Evolutionary conservation across 208 protist species (phyloP).

Genomic region (Crithidia fasciculata): DNA sequence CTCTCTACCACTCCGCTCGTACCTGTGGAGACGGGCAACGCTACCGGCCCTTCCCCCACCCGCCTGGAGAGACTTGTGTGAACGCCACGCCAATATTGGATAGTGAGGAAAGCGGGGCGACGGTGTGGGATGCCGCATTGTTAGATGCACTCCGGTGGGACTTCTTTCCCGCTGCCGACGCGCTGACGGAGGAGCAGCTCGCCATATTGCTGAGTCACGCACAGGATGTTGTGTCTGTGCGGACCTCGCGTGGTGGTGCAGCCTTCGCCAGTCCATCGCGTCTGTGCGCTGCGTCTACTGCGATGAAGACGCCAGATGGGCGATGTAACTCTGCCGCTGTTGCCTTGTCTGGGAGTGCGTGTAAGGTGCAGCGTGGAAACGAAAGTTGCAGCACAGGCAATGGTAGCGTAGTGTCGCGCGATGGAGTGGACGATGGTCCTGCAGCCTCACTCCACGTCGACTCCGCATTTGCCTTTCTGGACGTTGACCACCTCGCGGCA

Average conservation of each 20-base stretch:
- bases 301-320: too few species aligned
- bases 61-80: too few species aligned
- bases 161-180: slow-evolving; percentile 17
- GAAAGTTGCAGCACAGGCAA: background rate
- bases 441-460: too few species aligned
- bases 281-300: background rate
- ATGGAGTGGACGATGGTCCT: too few species aligned
- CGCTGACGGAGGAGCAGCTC: background rate
- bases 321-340: too few species aligned
- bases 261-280: background rate
- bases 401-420: too few species aligned
- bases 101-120: background rate
- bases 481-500: too few species aligned
- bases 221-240: background rate
- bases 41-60: background rate
- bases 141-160: slow-evolving; percentile 7
- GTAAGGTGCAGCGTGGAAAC: too few species aligned
- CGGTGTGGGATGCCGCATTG: background rate
- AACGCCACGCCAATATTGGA: too few species aligned
- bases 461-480: too few species aligned
- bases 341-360: too few species aligned
- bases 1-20: background rate
- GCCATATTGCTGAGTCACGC: background rate
- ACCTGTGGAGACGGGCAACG: background rate
- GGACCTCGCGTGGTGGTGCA: too few species aligned